Evolutionary conservation across 1,284 basidiomycete species (phyloP).

Genomic region (Ceratobasidium sp.): DNA sequence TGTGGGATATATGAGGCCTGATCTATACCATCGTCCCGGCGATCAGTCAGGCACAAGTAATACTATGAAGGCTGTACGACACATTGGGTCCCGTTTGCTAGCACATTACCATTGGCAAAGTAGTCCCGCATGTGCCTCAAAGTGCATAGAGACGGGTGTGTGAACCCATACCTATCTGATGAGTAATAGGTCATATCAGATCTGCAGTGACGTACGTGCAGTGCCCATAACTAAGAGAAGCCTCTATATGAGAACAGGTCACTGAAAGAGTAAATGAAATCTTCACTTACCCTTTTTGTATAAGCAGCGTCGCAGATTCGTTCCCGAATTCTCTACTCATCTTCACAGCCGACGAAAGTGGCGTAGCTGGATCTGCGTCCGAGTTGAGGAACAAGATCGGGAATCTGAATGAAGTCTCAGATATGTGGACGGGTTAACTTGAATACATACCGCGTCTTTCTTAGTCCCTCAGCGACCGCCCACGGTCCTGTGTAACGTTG

Average conservation of each 20-base stretch:
- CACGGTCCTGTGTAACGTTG: conserved; percentile 51
- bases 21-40: neutral
- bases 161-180: conserved; percentile 48
- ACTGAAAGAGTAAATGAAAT: neutral
- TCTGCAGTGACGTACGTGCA: conserved; percentile 19
- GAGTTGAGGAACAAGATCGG: conserved; percentile 51
- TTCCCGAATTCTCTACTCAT: conserved; percentile 51
- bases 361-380: conserved; percentile 52
- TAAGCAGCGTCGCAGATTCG: conserved; percentile 48
- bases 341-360: conserved; percentile 47
- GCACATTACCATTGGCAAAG: conserved; percentile 50
- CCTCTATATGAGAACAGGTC: neutral
- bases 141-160: conserved; percentile 43
- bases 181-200: neutral
- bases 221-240: conserved; percentile 19
- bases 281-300: conserved; percentile 49
- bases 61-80: neutral
- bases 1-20: neutral
- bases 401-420: conserved; percentile 26
- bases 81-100: conserved; percentile 48
- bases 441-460: conserved; percentile 48
- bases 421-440: neutral
- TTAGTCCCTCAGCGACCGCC: conserved; percentile 47
- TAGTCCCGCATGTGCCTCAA: conserved; percentile 48
- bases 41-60: neutral